Evolutionary conservation across 2,329 filamentous ascomycete species (phyloP).

Genomic region (Verticillium nubilum): DNA sequence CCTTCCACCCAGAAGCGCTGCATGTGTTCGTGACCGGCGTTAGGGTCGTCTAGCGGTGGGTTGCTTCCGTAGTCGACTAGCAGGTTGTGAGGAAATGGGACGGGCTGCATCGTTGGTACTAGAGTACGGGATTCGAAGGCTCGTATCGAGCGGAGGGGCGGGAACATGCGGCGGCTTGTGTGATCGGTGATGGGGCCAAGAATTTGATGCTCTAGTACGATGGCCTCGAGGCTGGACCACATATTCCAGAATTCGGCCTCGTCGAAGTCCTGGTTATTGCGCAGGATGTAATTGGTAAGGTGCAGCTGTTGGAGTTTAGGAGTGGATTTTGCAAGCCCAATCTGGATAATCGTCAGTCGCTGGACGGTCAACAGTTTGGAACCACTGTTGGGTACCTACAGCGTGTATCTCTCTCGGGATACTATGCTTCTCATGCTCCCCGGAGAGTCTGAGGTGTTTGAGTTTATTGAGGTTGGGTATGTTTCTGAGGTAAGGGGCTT

Average conservation of each 20-base stretch:
- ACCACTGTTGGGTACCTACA: not conserved
- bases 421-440: not conserved
- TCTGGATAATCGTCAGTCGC: not conserved
- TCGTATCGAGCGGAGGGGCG: conserved; percentile 14
- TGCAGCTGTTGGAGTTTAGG: conserved; percentile 9
- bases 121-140: conserved; percentile 19
- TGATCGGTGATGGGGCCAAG: conserved; percentile 10
- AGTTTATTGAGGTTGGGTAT: not conserved
- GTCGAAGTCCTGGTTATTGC: conserved; percentile 6
- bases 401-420: not conserved
- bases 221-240: conserved; percentile 24
- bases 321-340: conserved; percentile 7
- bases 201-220: conserved; percentile 18
- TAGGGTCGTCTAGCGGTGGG: not conserved
- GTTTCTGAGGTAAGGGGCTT: not conserved
- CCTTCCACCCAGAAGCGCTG: conserved; percentile 8
- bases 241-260: conserved; percentile 11
- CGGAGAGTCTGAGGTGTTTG: not conserved
- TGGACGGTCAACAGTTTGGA: not conserved
- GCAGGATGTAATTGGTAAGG: conserved; percentile 9
- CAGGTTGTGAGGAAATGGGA: conserved; percentile 15
- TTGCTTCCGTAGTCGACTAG: conserved; percentile 10
- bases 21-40: conserved; percentile 4
- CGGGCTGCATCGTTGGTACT: conserved; percentile 24
- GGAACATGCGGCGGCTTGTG: conserved; percentile 9